These are phyloP conservation scores for Rugonectria rugulosa DNA, from an alignment of 2,329 filamentous ascomycete genomes.

Conservation along the genomic window DNA sequence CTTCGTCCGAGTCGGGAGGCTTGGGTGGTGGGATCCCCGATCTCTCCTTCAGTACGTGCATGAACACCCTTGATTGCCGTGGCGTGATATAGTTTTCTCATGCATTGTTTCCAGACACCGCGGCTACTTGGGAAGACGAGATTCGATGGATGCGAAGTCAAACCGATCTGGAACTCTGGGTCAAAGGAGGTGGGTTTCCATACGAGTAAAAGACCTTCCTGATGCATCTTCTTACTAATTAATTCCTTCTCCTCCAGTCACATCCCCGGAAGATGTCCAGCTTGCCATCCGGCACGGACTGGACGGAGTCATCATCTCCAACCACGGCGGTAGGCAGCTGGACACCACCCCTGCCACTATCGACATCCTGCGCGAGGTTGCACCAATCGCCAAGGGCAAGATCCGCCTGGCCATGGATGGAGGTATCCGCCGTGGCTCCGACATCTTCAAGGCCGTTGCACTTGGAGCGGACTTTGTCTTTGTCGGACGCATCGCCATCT, in stretches of 20 bases:
- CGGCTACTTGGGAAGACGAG: no score
- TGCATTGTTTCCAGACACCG: no score
- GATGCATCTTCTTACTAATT: no score
- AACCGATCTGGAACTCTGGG: conserved; percentile 24
- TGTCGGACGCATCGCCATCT: conserved; percentile 20
- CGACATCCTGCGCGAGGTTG: conserved; percentile 42
- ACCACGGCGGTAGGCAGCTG: conserved; percentile 47
- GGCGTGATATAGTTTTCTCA: no score
- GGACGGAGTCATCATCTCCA: conserved; percentile 43
- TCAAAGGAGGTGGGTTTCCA: conserved; percentile 25
- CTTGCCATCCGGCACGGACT: conserved; percentile 40
- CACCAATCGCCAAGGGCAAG: conserved; percentile 31
- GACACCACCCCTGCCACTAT: conserved; percentile 42
- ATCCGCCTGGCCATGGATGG: conserved; percentile 43
- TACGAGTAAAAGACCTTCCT: no score
- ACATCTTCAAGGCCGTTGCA: conserved; percentile 46
- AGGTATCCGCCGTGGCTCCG: conserved; percentile 46
- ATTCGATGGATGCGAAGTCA: conserved; percentile 16
- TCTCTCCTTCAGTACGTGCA: no score
- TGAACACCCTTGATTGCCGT: no score
- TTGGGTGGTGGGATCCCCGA: no score
- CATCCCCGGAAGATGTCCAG: conserved; percentile 43
- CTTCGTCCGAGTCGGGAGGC: no score
- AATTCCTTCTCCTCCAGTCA: conserved; percentile 22
- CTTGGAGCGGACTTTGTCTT: conserved; percentile 41